phyloP scores from a whole-genome alignment of 2,329 filamentous ascomycete genomes.

The Pestalotiopsis sp. region DNA sequence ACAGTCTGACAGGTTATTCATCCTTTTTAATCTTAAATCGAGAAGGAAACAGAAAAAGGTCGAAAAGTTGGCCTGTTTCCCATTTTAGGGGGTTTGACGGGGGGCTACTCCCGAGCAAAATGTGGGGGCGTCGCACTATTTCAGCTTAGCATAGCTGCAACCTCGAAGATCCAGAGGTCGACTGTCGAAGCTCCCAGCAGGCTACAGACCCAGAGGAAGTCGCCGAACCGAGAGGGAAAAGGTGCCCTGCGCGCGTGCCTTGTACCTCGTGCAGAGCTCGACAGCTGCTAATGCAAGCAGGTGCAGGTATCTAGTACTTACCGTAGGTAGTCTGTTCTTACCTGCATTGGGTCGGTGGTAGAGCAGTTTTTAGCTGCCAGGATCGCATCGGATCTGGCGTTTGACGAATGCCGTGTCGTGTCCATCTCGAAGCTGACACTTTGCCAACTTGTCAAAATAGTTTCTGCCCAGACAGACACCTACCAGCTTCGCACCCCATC shows the following conservation, averaged over 20 bases:
- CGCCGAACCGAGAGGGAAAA: background rate
- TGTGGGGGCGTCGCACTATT: background rate
- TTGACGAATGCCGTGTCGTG: background rate
- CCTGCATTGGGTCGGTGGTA: background rate
- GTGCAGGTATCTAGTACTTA: background rate
- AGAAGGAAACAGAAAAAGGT: background rate
- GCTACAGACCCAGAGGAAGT: background rate
- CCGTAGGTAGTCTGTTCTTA: too few relatives aligned
- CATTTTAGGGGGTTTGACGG: background rate
- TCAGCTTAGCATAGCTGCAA: background rate
- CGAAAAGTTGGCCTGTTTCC: background rate
- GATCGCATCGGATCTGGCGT: background rate
- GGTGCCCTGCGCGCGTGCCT: background rate
- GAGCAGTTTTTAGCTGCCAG: background rate
- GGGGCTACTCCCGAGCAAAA: background rate
- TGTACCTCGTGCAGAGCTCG: background rate
- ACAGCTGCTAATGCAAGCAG: background rate
- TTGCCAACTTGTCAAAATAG: background rate
- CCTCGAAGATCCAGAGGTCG: background rate
- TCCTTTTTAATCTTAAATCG: background rate
- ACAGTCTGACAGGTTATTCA: too few relatives aligned
- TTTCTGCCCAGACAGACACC: background rate
- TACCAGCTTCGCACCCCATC: background rate
- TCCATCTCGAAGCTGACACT: background rate
- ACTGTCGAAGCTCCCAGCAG: background rate